phyloP scores from a whole-genome alignment of 2,329 filamentous ascomycete species.

The Cercospora zeae-maydis region DNA sequence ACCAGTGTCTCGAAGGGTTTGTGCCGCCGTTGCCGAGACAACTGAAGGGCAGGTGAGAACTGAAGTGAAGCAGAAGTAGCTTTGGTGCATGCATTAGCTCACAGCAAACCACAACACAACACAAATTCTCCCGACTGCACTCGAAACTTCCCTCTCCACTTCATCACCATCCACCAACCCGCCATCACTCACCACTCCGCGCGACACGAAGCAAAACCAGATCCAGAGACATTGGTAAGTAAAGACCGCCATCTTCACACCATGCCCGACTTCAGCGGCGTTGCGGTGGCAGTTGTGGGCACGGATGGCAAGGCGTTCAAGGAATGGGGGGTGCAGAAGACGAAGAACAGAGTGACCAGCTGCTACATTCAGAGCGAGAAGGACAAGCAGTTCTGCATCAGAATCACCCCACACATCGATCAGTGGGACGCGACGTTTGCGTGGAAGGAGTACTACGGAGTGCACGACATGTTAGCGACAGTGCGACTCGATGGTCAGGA shows the following conservation, averaged over 20 bases:
- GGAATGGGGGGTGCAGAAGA: conserved; percentile 10
- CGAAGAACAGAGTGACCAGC: not conserved
- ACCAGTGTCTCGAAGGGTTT: not conserved
- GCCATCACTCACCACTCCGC: not conserved
- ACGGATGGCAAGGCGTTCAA: not conserved
- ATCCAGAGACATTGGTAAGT: not conserved
- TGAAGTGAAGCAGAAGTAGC: not conserved
- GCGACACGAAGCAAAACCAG: no score
- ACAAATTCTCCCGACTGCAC: not conserved
- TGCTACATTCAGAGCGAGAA: conserved; percentile 17
- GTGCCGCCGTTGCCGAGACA: not conserved
- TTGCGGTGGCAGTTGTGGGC: conserved; percentile 10
- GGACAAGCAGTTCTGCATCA: conserved; percentile 15
- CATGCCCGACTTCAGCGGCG: not conserved
- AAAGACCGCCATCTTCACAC: not conserved
- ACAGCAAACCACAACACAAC: not conserved
- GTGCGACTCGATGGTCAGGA: conserved; percentile 15
- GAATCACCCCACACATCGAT: conserved; percentile 6
- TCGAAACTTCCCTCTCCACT: not conserved
- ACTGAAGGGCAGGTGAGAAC: not conserved
- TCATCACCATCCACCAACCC: not conserved
- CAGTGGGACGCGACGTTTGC: not conserved
- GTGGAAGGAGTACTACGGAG: not conserved
- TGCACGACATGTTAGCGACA: conserved; percentile 7
- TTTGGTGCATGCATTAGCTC: not conserved